These are phyloP conservation scores for Hysterium pulicare DNA, from an alignment of 2,329 filamentous ascomycete genomes.

Conservation along the genomic window DNA sequence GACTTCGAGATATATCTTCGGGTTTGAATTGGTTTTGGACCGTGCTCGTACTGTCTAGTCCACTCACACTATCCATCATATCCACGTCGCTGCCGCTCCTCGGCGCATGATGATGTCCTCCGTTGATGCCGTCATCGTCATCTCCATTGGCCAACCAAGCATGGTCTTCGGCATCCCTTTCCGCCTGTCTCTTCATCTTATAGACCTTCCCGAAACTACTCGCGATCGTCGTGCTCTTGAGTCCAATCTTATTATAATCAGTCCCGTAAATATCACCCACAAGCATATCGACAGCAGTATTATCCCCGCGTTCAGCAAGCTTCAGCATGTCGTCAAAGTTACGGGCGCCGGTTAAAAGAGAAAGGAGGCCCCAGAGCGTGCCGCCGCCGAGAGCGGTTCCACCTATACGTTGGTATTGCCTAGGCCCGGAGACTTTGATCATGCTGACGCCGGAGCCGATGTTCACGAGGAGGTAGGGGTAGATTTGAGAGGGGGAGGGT, in stretches of 20 bases:
- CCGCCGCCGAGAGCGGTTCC: conserved; percentile 93
- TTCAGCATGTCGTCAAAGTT: conserved; percentile 98
- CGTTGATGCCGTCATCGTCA: conserved; percentile 20
- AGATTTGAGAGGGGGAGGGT: conserved; percentile 63
- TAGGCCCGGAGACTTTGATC: conserved; percentile 90
- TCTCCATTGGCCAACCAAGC: conserved; percentile 56
- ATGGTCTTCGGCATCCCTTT: conserved; percentile 72
- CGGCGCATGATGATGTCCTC: conserved; percentile 4
- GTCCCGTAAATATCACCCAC: conserved; percentile 97
- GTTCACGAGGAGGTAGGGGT: conserved; percentile 96
- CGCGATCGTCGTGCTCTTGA: conserved; percentile 94
- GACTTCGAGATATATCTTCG: conserved; percentile 83
- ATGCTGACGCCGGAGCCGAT: conserved; percentile 97
- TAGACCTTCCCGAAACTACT: conserved; percentile 97
- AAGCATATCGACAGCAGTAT: conserved; percentile 89
- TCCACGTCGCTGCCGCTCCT: no score
- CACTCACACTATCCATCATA: no score
- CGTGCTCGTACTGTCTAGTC: no score
- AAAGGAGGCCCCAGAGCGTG: conserved; percentile 95
- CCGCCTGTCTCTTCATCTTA: conserved; percentile 82
- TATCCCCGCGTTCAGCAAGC: conserved; percentile 87
- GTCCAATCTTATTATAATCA: conserved; percentile 91
- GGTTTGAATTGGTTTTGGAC: conserved; percentile 71
- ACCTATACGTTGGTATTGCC: conserved; percentile 83
- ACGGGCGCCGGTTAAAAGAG: conserved; percentile 84